Percentiles rank a stretch among this genome's conserved stretches.
Evolutionary conservation across 495 filamentous ascomycete genomes (phyloP).

Genomic region (Trichoderma asperelloides): DNA sequence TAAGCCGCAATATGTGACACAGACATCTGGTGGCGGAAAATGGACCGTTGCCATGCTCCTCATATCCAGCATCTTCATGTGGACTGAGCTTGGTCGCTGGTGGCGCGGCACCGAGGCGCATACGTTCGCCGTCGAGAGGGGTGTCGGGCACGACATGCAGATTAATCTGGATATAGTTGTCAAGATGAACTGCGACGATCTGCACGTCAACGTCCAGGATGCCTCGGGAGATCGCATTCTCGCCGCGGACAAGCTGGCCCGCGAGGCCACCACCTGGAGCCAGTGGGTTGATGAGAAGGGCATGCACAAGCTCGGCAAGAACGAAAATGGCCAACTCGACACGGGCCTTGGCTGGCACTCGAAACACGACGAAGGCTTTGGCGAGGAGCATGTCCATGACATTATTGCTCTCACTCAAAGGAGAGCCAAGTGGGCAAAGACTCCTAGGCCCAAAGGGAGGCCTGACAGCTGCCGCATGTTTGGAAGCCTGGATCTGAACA

Average conservation of each 20-base stretch:
- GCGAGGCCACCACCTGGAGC: slow-evolving; percentile 69
- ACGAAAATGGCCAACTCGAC: slow-evolving; percentile 34
- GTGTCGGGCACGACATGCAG: slow-evolving; percentile 75
- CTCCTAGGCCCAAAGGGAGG: slow-evolving; percentile 51
- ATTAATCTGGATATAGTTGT: slow-evolving; percentile 93
- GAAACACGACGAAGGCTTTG: slow-evolving; percentile 48
- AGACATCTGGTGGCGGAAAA: slow-evolving; percentile 75
- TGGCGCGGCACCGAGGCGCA: slow-evolving; percentile 74
- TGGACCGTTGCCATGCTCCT: slow-evolving; percentile 80
- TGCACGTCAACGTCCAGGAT: slow-evolving; percentile 97
- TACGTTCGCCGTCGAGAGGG: slow-evolving; percentile 90
- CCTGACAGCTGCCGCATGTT: slow-evolving; percentile 72
- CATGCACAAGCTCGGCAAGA: slow-evolving; percentile 54
- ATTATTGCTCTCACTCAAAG: slow-evolving; percentile 53
- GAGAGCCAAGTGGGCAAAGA: slow-evolving; percentile 58
- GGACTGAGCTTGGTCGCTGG: slow-evolving; percentile 73
- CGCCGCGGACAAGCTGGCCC: slow-evolving; percentile 62
- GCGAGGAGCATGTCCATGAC: slow-evolving; percentile 66
- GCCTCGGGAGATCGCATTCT: slow-evolving; percentile 85
- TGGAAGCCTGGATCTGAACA: slow-evolving; percentile 84
- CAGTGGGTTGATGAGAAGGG: slow-evolving; percentile 70
- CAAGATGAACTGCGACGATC: slow-evolving; percentile 77
- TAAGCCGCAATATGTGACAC: slow-evolving; percentile 82
- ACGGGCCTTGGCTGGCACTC: slow-evolving; percentile 48
- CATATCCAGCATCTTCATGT: slow-evolving; percentile 61